Evolutionary conservation across 73 alveolate genomes (phyloP), one percentile per base, ranked within the genome.

Genomic region (Paraurostyla sp.): DNA sequence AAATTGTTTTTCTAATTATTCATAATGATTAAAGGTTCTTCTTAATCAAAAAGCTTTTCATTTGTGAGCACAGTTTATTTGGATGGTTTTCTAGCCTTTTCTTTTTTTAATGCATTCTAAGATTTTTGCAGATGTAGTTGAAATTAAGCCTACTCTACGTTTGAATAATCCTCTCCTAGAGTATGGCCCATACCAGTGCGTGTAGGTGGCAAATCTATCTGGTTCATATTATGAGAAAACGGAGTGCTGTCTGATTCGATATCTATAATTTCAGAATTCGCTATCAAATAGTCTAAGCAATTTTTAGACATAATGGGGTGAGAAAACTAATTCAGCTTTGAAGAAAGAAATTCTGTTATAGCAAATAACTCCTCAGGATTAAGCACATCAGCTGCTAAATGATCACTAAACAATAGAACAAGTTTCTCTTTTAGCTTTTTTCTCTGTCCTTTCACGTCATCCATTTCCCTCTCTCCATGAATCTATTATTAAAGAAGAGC

Each of bases 401-500:
- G 54, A 29, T 62, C 46, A 32, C 51, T 62, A 62, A 62, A 62
- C 6, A 62, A 22, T 2, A 3, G 18, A 7, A 88, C 1, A 6
- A 88, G 45, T n/a, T 76, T 45, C 32, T 58, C 43, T 38, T 78
- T 88, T 15, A 25, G 49, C 58, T 22, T 32, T 3, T 9, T 41
- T 27, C 71, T 68, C 29, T 41, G 32, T 9, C 54, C 49, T 71
- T 56, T 84, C 20, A 22, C 50, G 65, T 50, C 35, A 18, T 46
- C 52, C 6, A 9, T 85, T 62, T 95, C 99, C 35, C 91, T 93
- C 87, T 96, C 99, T 52, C 94, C 99, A 33, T 85, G 94, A 33
- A 95, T 94, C 62, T 93, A 96, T 23, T 94, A 95, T 32, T 93
- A 93, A 54, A 94, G 85, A 59, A 96, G 81, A 86, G 94, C 97